Base-by-base conservation (phyloP, 495 filamentous ascomycete species). In the Penicillium bovifimosum region DNA sequence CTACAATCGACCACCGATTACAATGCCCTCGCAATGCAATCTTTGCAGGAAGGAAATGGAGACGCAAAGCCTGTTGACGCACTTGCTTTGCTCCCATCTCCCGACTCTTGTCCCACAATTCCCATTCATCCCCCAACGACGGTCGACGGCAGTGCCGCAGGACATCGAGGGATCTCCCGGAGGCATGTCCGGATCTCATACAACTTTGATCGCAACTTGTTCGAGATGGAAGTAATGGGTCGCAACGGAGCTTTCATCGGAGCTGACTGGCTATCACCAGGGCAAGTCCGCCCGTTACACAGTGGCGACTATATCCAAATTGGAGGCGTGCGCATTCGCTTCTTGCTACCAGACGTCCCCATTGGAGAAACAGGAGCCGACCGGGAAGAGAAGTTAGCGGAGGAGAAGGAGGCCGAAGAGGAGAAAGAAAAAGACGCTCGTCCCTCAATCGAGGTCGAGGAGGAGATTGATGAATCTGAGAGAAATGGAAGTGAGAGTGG, bases 191-290 rank as follows among this genome's bases (percentile, higher is more conserved):
- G 83, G 60, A 91, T 98, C 47, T 69, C 81, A 10, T 97, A 88
- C 66, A 91, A 92, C 59, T 83, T 84, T 53, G 78, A 83, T 17
- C 80, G 78, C 54, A 79, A 84, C 47, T 66, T 84, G 11, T 98
- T 91, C 53, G 85, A 95, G 62, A 81, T 93, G 59, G 76, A 86
- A 34, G 83, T 95, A 3, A 72, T 92, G 59, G 90, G 92, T 45
- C 81, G 84, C 57, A 96, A 96, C 63, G 90, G 90, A 28, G 85
- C 87, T 29, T 95, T 92, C 54, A 81, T 88, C 41, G 86, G 96
- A 44, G 86, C 87, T 31, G 78, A 83, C 45, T 86, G 82, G 66
- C 76, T 85, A 59, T 73, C 75, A 1, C 73, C 76, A 13, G 82
- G 84, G 34, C 76, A 82, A 32, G 71, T 81, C 14, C 78, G 86